phyloP scores from a whole-genome alignment of 1,284 basidiomycete genomes.

The Ustilago trichophora region DNA sequence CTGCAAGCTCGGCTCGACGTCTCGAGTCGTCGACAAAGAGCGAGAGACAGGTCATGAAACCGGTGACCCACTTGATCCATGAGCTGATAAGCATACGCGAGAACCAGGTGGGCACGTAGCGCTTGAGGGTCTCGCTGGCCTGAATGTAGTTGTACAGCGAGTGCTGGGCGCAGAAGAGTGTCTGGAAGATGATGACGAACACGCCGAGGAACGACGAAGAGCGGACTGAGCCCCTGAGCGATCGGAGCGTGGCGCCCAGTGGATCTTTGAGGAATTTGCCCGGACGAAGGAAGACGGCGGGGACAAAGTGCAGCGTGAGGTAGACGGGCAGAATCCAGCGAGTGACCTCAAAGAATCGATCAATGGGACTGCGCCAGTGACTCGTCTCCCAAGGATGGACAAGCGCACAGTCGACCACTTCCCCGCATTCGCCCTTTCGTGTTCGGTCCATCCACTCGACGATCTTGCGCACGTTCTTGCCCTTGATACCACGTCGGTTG shows the following conservation, averaged over 20 bases:
- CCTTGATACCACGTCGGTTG: constrained; percentile 57
- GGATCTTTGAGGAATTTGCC: constrained; percentile 60
- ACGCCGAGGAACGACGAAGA: constrained; percentile 88
- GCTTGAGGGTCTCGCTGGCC: constrained; percentile 18
- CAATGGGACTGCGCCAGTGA: constrained; percentile 75
- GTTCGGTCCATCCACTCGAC: constrained; percentile 54
- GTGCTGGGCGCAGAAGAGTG: constrained; percentile 79
- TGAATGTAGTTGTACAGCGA: constrained; percentile 70
- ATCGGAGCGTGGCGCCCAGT: constrained; percentile 66
- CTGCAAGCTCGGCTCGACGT: constrained; percentile 83
- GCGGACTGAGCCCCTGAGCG: constrained; percentile 78
- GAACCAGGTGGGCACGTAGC: constrained; percentile 69
- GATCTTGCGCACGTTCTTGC: constrained; percentile 51
- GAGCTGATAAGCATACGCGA: constrained; percentile 75
- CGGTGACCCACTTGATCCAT: constrained; percentile 74
- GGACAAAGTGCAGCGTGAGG: constrained; percentile 88
- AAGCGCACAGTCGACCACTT: constrained; percentile 61
- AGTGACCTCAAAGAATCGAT: constrained; percentile 82
- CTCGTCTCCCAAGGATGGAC: constrained; percentile 82
- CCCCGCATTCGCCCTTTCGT: constrained; percentile 37
- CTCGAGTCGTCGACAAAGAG: constrained; percentile 87
- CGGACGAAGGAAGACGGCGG: constrained; percentile 68
- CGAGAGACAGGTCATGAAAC: constrained; percentile 79
- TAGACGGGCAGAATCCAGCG: constrained; percentile 82
- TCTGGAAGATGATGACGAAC: constrained; percentile 89